Evolutionary conservation across 2,329 filamentous ascomycete genomes (phyloP).

Genomic region (Neonectria magnoliae): DNA sequence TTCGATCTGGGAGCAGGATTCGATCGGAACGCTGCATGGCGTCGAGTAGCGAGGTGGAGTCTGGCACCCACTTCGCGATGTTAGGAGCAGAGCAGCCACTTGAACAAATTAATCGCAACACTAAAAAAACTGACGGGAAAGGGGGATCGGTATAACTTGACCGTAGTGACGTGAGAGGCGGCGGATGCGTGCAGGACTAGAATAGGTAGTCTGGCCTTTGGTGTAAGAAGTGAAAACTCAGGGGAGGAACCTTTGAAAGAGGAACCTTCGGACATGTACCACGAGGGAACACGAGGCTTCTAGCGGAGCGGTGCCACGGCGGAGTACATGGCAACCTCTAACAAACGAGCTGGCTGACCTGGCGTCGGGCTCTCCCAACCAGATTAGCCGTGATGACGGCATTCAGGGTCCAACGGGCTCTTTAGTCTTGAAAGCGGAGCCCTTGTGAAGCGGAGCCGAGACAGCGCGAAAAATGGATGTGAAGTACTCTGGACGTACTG

Average conservation of each 20-base stretch:
- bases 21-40: conserved; percentile 3
- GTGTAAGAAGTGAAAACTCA: background rate
- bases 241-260: background rate
- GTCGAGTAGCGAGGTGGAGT: background rate
- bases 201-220: no score
- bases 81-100: background rate
- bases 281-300: background rate
- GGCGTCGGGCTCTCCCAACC: background rate
- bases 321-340: background rate
- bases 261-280: background rate
- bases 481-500: background rate
- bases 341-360: background rate
- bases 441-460: background rate
- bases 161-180: background rate
- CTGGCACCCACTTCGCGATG: conserved; percentile 6
- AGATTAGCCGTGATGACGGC: conserved; percentile 2
- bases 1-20: background rate
- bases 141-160: background rate
- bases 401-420: conserved; percentile 3
- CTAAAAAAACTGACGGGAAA: no score
- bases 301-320: background rate
- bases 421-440: conserved; percentile 1
- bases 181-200: background rate
- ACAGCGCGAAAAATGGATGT: background rate
- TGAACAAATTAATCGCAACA: no score